A percentile compares a stretch with the other conserved stretches of the same genome.
Evolutionary conservation across 371 early-diverging fungal genomes (phyloP).

Genomic region (Dichotomocladium elegans): DNA sequence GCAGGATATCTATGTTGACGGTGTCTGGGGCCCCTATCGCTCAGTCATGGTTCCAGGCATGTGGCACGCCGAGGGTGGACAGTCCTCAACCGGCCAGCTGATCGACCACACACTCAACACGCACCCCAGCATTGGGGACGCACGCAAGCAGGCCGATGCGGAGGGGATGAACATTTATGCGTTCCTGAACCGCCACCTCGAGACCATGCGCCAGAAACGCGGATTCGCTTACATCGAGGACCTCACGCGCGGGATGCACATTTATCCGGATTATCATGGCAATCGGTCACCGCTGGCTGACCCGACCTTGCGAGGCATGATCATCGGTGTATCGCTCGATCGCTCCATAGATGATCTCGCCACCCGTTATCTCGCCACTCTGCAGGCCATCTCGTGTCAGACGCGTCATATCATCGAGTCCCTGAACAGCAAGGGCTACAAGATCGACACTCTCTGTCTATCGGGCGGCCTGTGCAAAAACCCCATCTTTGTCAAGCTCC

Average conservation of each 20-base stretch:
- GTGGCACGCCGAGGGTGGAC: conserved; percentile 72
- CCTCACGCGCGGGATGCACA: conserved; percentile 53
- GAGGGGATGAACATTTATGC: conserved; percentile 38
- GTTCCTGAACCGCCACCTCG: conserved; percentile 46
- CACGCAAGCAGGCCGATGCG: conserved; percentile 14
- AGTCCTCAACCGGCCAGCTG: conserved; percentile 68
- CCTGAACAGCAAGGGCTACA: conserved; percentile 47
- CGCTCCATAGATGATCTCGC: conserved; percentile 55
- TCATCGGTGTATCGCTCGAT: conserved; percentile 60
- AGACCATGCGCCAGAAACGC: conserved; percentile 18
- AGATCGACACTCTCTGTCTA: conserved; percentile 58
- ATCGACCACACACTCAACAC: conserved; percentile 60
- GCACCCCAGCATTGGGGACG: conserved; percentile 51
- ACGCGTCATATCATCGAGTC: conserved; percentile 62
- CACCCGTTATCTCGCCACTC: conserved; percentile 55
- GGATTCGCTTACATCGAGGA: conserved; percentile 28
- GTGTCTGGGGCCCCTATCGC: conserved; percentile 63
- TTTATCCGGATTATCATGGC: conserved; percentile 77
- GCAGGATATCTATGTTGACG: conserved; percentile 57
- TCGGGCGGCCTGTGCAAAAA: conserved; percentile 72
- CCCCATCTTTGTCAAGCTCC: conserved; percentile 53
- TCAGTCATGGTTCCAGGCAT: conserved; percentile 59
- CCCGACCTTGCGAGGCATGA: conserved; percentile 58
- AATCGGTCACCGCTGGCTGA: conserved; percentile 75
- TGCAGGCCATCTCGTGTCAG: conserved; percentile 63